phyloP scores from a whole-genome alignment of 2,329 filamentous ascomycete genomes.

The Plenodomus biglobosus region DNA sequence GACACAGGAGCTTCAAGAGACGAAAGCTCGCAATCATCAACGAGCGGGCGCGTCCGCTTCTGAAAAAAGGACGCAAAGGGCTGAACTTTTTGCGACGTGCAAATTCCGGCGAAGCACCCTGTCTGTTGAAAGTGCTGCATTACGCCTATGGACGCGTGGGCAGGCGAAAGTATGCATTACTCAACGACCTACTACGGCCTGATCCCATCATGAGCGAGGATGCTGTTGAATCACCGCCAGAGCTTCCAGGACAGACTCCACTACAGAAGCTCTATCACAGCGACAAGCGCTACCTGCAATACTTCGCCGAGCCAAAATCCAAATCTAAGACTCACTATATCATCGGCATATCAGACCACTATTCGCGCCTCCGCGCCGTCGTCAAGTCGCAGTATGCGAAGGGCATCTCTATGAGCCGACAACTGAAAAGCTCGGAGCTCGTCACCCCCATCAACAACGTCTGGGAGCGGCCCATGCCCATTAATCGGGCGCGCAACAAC shows the following conservation, averaged over 20 bases:
- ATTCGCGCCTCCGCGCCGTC: constrained; percentile 32
- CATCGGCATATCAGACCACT: constrained; percentile 36
- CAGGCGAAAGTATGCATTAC: constrained; percentile 52
- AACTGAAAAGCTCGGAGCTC: constrained; percentile 28
- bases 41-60: constrained; percentile 22
- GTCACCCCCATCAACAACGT: constrained; percentile 49
- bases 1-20: constrained; percentile 23
- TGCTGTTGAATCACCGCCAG: neutral
- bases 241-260: constrained; percentile 13
- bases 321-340: constrained; percentile 12
- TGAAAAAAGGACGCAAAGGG: constrained; percentile 37
- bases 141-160: constrained; percentile 61
- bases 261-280: constrained; percentile 44
- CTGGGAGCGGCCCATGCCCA: constrained; percentile 52
- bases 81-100: constrained; percentile 54
- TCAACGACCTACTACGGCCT: constrained; percentile 27
- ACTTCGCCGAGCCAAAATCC: constrained; percentile 33
- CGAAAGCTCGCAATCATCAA: constrained; percentile 25
- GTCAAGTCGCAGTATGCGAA: constrained; percentile 28
- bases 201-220: constrained; percentile 14
- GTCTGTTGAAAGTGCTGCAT: constrained; percentile 56
- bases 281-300: constrained; percentile 30
- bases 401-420: constrained; percentile 18
- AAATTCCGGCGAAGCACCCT: constrained; percentile 57
- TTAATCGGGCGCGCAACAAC: constrained; percentile 48